phyloP scores from a whole-genome alignment of 352 stramenopile genomes.

The Phytophthora capsici region DNA sequence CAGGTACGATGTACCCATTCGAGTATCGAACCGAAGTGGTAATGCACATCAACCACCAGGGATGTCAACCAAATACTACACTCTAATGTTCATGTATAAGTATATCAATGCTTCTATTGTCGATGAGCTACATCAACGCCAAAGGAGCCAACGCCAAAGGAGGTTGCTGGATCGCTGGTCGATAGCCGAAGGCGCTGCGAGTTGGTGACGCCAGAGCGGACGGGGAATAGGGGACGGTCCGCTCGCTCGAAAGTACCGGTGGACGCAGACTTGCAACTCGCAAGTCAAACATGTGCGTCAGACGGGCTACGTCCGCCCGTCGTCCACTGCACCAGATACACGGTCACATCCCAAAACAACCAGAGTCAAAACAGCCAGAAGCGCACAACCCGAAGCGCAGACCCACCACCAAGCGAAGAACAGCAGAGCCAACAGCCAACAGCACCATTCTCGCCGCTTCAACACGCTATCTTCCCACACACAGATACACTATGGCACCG shows the following conservation, averaged over 20 bases:
- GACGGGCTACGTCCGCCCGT: conserved; percentile 19
- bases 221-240: conserved; percentile 13
- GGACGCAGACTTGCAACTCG: conserved; percentile 1
- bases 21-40: not conserved
- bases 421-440: not conserved
- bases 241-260: not conserved
- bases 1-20: not conserved
- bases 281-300: conserved; percentile 9
- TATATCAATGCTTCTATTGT: too few species aligned
- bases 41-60: too few species aligned
- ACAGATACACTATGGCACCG: conserved; percentile 43
- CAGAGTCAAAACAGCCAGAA: conserved; percentile 37
- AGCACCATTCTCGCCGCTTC: conserved; percentile 1
- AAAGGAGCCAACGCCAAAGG: too few species aligned
- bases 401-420: conserved; percentile 16
- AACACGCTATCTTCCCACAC: not conserved
- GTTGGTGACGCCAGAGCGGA: conserved; percentile 25
- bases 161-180: too few species aligned
- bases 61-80: too few species aligned
- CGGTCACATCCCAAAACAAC: conserved; percentile 37
- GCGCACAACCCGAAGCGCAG: conserved; percentile 20
- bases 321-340: conserved; percentile 35
- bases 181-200: not conserved
- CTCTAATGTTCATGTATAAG: too few species aligned
- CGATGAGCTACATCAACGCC: too few species aligned